A percentile compares a stretch with the other conserved stretches of the same genome.
Conservation (phyloP, 176 grass and related monocot genomes). For the bread wheat (Triticum aestivum) region IWGSC_CS_RefSeq_v2.1 NC_057795.1:606014069-606014568, state of each 20-base stretch:
- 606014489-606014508: slow-evolving; percentile 1
- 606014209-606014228: slow-evolving; percentile 1
- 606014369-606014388: not conserved
- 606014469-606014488: slow-evolving; percentile 1
- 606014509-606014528: slow-evolving; percentile 32
- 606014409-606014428: slow-evolving; percentile 30
- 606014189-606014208: slow-evolving; percentile 9
- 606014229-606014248: slow-evolving; percentile 29
- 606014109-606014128: no score
- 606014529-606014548: slow-evolving; percentile 41
- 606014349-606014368: not conserved
- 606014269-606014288: not conserved
- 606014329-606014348: slow-evolving; percentile 29
- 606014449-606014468: slow-evolving; percentile 24
- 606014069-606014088: no score
- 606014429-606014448: slow-evolving; percentile 36
- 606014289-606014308: not conserved
- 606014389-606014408: not conserved
- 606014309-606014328: slow-evolving; percentile 5
- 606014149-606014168: not conserved
- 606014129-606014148: no score
- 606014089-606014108: no score
- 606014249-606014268: slow-evolving; percentile 13
- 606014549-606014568: slow-evolving; percentile 26
- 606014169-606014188: slow-evolving; percentile 11